Evolutionary conservation across 495 filamentous ascomycete genomes (phyloP), one percentile per base, ranked within the genome.

Genomic region (Aspergillus hancockii): DNA sequence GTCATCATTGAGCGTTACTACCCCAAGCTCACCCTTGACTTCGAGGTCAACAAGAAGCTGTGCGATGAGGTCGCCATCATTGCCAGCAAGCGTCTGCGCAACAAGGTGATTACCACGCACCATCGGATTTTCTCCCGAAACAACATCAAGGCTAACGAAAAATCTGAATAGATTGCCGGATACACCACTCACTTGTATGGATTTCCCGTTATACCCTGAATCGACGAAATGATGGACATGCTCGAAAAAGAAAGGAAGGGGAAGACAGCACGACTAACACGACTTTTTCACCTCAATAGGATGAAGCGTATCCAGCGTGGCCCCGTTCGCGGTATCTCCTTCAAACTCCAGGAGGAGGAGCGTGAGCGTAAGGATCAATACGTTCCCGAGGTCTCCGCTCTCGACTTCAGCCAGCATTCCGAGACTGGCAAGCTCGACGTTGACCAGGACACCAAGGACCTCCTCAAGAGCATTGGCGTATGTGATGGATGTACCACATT

Each of bases 21-120:
- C 85, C 95, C 94, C 71, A 91, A 91, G 79, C 83, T 99, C 75
- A 96, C 92, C 57, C 91, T 98, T 77, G 95, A 98, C 82, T 99
- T 99, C 85, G 95, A 99, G 86, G 95, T 91, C 86, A 98, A 98
- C 89, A 98, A 98, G 89, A 83, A 93, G 65, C 93, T 97, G 70
- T 98, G 95, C 83, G 95, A 98, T 91, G 95, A 99, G 83, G 96
- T 99, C 68, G 95, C 95, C 74, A 96, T 98, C 79, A 99, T 98
- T 77, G 91, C 95, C 64, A 92, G 88, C 62, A 97, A 97, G 89
- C 87, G 94, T 77, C 86, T 97, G 67, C 87, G 93, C 81, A 98
- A 98, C 88, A 98, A 97, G 91, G 91, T 95, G 64, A 61, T 70
- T 59, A 46, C 61, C 45, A 58, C 30, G 23, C n/a, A 32, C 19